Evolutionary conservation across 176 grass and related monocot genomes (phyloP).

Genomic region (Miscanthus lutarioriparius): DNA sequence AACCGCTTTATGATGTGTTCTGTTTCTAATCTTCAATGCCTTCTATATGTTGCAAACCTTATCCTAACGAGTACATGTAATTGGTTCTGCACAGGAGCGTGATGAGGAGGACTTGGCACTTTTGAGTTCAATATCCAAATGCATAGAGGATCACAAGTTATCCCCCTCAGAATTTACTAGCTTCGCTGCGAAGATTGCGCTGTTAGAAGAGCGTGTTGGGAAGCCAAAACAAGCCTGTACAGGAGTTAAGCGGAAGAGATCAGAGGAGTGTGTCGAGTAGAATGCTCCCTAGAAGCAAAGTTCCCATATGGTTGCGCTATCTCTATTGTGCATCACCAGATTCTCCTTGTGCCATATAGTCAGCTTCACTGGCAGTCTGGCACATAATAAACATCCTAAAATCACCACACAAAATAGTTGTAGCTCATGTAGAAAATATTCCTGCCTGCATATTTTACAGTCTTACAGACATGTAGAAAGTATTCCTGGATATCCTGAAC

Average conservation of each 20-base stretch:
- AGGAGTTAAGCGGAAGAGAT: constrained; percentile 20
- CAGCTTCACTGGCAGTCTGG: not conserved
- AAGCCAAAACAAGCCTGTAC: not conserved
- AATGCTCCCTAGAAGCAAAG: not conserved
- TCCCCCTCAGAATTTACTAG: constrained; percentile 33
- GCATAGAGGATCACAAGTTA: constrained; percentile 40
- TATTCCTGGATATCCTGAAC: not conserved
- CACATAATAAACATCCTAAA: not conserved
- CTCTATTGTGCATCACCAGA: not conserved
- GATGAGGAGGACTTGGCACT: constrained; percentile 47
- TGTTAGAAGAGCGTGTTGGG: constrained; percentile 36
- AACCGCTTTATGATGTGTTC: not conserved
- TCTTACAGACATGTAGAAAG: constrained; percentile 17
- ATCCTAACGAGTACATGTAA: not conserved
- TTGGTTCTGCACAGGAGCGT: constrained; percentile 36
- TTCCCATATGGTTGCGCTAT: not conserved
- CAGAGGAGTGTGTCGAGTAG: constrained; percentile 2
- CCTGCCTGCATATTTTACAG: not conserved
- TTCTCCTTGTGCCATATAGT: not conserved
- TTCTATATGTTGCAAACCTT: not conserved
- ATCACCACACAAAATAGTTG: not conserved
- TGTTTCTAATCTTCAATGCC: not conserved
- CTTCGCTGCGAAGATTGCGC: constrained; percentile 36
- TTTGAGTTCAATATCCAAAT: constrained; percentile 50
- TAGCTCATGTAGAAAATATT: no score